phyloP scores from a whole-genome alignment of 2,329 filamentous ascomycete species.

The Chaetothyriales sp. region DNA sequence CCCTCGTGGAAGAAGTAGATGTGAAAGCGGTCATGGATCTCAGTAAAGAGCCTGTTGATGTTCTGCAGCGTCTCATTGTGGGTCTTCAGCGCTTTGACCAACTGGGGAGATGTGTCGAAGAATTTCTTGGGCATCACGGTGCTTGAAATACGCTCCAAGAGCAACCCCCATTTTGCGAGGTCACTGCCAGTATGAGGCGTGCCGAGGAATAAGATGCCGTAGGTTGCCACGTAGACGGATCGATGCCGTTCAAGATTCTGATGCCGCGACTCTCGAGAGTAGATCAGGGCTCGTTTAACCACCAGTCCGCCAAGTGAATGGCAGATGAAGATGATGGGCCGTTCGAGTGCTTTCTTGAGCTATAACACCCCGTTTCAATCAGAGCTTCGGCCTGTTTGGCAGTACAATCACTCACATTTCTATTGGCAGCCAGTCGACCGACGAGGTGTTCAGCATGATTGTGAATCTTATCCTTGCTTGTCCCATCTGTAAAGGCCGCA shows the following conservation, averaged over 20 bases:
- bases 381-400: not conserved
- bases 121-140: constrained; percentile 50
- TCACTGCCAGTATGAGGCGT: constrained; percentile 60
- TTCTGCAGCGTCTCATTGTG: constrained; percentile 61
- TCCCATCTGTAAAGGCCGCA: constrained; percentile 35
- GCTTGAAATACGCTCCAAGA: constrained; percentile 53
- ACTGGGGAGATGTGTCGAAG: constrained; percentile 50
- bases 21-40: constrained; percentile 54
- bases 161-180: constrained; percentile 50
- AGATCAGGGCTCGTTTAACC: constrained; percentile 53
- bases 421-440: constrained; percentile 46
- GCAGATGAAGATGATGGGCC: constrained; percentile 61
- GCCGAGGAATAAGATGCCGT: constrained; percentile 60
- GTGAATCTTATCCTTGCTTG: constrained; percentile 50
- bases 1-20: constrained; percentile 67
- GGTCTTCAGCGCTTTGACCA: constrained; percentile 55
- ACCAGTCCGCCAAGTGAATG: constrained; percentile 61
- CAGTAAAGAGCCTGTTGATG: constrained; percentile 58
- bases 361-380: constrained; percentile 10
- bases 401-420: constrained; percentile 29
- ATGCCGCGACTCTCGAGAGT: constrained; percentile 44
- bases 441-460: constrained; percentile 58
- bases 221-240: constrained; percentile 59
- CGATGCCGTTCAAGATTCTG: constrained; percentile 49
- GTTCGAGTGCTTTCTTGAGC: constrained; percentile 35